These are phyloP conservation scores for Hypoxylon fragiforme DNA, from an alignment of 495 filamentous ascomycete genomes.

Conservation along the genomic window DNA sequence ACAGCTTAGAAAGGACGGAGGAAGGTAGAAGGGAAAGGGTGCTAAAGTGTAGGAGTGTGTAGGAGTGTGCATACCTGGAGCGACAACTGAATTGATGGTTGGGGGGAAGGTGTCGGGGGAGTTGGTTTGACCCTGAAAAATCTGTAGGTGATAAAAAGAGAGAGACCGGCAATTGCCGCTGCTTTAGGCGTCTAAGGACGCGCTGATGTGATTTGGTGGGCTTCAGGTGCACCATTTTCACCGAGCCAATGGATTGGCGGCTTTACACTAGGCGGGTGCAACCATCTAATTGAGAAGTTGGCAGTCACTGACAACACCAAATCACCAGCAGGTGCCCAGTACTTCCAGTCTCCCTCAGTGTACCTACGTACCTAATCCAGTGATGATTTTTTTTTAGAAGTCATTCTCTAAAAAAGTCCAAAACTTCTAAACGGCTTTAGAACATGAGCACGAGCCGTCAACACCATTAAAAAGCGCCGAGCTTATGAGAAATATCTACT, in stretches of 20 bases:
- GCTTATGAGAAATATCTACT: constrained; percentile 1
- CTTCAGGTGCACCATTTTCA: constrained; percentile 21
- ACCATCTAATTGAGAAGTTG: constrained; percentile 29
- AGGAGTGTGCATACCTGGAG: constrained; percentile 6
- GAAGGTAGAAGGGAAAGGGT: neutral
- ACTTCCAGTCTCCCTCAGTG: constrained; percentile 20
- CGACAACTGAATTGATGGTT: neutral
- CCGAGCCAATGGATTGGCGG: constrained; percentile 35
- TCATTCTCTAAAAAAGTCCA: constrained; percentile 25
- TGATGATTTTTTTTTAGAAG: constrained; percentile 19
- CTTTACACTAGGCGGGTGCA: constrained; percentile 32
- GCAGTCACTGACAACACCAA: constrained; percentile 32
- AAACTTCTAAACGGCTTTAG: constrained; percentile 5
- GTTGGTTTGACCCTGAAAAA: constrained; percentile 42
- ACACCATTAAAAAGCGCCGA: constrained; percentile 12
- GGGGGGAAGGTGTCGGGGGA: constrained; percentile 30
- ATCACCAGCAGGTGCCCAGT: constrained; percentile 14
- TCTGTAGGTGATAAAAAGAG: constrained; percentile 17
- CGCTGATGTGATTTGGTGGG: constrained; percentile 33
- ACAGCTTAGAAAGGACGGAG: too few species aligned
- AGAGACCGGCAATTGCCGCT: constrained; percentile 37
- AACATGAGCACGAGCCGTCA: neutral
- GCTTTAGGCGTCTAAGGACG: constrained; percentile 28
- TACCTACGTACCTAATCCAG: too few species aligned
- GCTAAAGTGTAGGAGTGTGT: neutral